Percentiles rank a stretch among this genome's conserved stretches.
These are phyloP conservation scores for Verticillium longisporum DNA, from an alignment of 2,329 filamentous ascomycete species.

Conservation along the genomic window DNA sequence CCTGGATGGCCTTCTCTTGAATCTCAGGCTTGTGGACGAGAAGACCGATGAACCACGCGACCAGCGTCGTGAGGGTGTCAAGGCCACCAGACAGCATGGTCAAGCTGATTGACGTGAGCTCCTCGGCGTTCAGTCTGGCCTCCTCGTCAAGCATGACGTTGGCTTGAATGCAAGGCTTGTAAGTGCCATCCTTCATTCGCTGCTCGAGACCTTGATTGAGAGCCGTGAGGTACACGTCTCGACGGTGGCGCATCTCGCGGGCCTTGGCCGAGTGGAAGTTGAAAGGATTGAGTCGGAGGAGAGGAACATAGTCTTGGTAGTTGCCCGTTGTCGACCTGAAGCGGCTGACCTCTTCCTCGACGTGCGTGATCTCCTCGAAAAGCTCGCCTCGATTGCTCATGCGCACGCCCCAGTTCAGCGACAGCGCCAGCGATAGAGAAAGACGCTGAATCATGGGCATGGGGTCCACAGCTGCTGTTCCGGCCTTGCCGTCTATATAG, in stretches of 20 bases:
- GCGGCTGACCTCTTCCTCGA: constrained; percentile 53
- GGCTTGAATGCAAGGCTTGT: constrained; percentile 60
- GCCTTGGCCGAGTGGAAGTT: constrained; percentile 51
- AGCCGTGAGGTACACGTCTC: constrained; percentile 52
- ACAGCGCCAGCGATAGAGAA: constrained; percentile 54
- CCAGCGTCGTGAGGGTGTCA: constrained; percentile 59
- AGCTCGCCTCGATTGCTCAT: constrained; percentile 52
- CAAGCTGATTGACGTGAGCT: constrained; percentile 58
- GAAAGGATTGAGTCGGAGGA: constrained; percentile 56
- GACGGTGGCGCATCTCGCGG: constrained; percentile 50
- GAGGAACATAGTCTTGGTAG: constrained; percentile 54
- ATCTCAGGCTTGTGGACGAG: constrained; percentile 54
- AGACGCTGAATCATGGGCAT: constrained; percentile 64
- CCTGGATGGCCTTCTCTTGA: constrained; percentile 50
- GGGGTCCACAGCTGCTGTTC: constrained; percentile 49
- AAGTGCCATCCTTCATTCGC: constrained; percentile 51
- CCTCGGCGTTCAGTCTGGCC: constrained; percentile 53
- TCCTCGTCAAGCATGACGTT: constrained; percentile 60
- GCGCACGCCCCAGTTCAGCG: constrained; percentile 59
- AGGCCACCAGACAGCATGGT: constrained; percentile 64
- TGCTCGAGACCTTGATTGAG: constrained; percentile 54
- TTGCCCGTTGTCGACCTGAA: constrained; percentile 56
- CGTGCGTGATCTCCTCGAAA: constrained; percentile 57
- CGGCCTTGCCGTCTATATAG: constrained; percentile 48
- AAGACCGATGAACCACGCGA: constrained; percentile 58